phyloP scores from a whole-genome alignment of 331 rosid species.

The Pyracantha coccinea region DNA sequence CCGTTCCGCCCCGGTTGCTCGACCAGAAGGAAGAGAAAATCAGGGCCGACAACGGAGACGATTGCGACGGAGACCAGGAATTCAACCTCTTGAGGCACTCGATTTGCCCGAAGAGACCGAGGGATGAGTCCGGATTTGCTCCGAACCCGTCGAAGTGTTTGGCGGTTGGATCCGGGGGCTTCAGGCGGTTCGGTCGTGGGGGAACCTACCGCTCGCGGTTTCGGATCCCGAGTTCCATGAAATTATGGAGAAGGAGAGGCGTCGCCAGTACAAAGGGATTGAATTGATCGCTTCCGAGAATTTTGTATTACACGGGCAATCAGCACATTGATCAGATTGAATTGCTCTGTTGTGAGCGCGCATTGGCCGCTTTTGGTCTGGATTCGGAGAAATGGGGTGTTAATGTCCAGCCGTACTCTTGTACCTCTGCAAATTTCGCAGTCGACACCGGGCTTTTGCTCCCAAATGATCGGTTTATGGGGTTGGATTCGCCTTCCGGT shows the following conservation, averaged over 20 bases:
- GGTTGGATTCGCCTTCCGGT: constrained; percentile 71
- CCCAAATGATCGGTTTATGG: constrained; percentile 70
- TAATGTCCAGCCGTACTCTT: constrained; percentile 75
- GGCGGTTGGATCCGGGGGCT: constrained; percentile 24
- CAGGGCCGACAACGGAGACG: constrained; percentile 23
- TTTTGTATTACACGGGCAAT: constrained; percentile 60
- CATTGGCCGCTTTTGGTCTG: constrained; percentile 54
- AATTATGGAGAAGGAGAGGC: constrained; percentile 67
- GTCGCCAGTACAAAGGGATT: constrained; percentile 55
- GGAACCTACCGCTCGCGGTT: constrained; percentile 40
- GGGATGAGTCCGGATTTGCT: constrained; percentile 23
- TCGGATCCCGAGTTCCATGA: constrained; percentile 63
- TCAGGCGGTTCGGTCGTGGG: constrained; percentile 41
- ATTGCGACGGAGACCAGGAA: constrained; percentile 39
- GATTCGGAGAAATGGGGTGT: constrained; percentile 70
- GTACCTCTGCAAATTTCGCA: constrained; percentile 78
- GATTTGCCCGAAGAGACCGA: constrained; percentile 39
- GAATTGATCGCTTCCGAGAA: constrained; percentile 79
- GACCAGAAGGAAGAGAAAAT: constrained; percentile 29
- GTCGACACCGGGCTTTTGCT: constrained; percentile 58
- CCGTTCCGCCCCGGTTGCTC: constrained; percentile 27
- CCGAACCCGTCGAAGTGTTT: constrained; percentile 31
- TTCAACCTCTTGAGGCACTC: constrained; percentile 50
- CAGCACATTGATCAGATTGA: constrained; percentile 68
- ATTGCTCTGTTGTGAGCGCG: constrained; percentile 62